Percentiles rank a stretch among this genome's conserved stretches.
Conservation (phyloP, 1,284 basidiomycete species). For the Boletellus deceptivus region DNA sequence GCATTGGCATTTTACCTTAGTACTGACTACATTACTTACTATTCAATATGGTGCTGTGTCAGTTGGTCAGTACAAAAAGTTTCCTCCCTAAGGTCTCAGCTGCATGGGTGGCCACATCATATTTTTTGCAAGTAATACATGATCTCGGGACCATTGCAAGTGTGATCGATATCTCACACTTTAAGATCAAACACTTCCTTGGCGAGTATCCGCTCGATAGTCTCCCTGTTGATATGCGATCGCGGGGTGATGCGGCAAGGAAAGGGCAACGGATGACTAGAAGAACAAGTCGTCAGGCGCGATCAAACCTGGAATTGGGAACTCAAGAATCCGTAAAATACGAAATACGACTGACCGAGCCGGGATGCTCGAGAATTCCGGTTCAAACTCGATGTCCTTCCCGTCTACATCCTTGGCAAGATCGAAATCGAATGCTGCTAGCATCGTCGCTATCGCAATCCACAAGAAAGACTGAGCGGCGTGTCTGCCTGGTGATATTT, state of each 20-base stretch:
- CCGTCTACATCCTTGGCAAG: conserved; percentile 17
- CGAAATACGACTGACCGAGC: conserved; percentile 11
- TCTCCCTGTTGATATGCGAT: conserved; percentile 9
- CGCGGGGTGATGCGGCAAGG: conserved; percentile 15
- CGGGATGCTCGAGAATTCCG: conserved; percentile 6
- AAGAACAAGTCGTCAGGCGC: not conserved
- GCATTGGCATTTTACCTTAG: too few relatives aligned
- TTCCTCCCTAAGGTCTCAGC: too few relatives aligned
- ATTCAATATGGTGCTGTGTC: too few relatives aligned
- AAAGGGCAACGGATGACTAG: conserved; percentile 15
- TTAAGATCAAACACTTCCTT: not conserved
- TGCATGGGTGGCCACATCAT: too few relatives aligned
- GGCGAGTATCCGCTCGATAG: conserved; percentile 4
- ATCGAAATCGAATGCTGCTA: conserved; percentile 25
- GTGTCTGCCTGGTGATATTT: conserved; percentile 13
- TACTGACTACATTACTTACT: too few relatives aligned
- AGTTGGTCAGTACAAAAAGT: too few relatives aligned
- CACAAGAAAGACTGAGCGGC: conserved; percentile 18
- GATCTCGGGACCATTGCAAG: too few relatives aligned
- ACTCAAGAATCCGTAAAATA: too few relatives aligned
- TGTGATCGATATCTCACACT: too few relatives aligned
- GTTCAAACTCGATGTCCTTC: conserved; percentile 16
- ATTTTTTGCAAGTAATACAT: too few relatives aligned
- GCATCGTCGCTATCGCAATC: conserved; percentile 23
- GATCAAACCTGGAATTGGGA: too few relatives aligned